Evolutionary conservation across 345 rosid genomes (phyloP).

Genomic region (Camelina sativa): DNA sequence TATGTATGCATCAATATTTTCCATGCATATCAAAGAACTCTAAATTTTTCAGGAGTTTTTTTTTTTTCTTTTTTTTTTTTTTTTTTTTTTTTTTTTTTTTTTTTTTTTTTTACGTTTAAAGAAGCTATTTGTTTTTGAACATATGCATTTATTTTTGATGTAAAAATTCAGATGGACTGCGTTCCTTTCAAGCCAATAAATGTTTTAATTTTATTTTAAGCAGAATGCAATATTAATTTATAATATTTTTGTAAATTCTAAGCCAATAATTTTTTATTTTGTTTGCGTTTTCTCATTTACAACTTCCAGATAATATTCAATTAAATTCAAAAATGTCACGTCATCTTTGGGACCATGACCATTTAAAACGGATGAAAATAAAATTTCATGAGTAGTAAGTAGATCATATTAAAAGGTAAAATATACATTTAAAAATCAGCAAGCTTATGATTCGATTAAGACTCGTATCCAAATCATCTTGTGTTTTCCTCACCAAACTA

Average conservation of each 20-base stretch:
- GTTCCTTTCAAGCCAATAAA: conserved; percentile 11
- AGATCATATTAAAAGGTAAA: conserved; percentile 1
- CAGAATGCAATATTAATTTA: neutral
- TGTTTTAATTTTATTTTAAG: neutral
- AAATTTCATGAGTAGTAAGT: neutral
- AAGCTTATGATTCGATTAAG: conserved; percentile 42
- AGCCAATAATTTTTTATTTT: neutral
- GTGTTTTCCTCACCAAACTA: conserved; percentile 42
- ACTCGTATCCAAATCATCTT: conserved; percentile 30
- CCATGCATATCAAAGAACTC: conserved; percentile 10
- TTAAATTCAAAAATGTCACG: neutral
- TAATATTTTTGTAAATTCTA: neutral
- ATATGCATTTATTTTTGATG: neutral
- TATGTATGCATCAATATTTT: neutral
- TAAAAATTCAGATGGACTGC: neutral
- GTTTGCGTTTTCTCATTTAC: neutral
- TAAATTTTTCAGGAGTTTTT: neutral
- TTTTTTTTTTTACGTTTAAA: too few relatives aligned
- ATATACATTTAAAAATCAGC: conserved; percentile 9
- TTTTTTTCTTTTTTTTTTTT: too few relatives aligned
- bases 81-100: too few relatives aligned
- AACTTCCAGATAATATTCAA: neutral
- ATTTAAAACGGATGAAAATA: neutral
- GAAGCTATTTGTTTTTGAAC: neutral
- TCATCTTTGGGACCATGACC: neutral